Evolutionary conservation across 352 stramenopile species (phyloP).

Genomic region (Phytophthora macrochlamydospora): DNA sequence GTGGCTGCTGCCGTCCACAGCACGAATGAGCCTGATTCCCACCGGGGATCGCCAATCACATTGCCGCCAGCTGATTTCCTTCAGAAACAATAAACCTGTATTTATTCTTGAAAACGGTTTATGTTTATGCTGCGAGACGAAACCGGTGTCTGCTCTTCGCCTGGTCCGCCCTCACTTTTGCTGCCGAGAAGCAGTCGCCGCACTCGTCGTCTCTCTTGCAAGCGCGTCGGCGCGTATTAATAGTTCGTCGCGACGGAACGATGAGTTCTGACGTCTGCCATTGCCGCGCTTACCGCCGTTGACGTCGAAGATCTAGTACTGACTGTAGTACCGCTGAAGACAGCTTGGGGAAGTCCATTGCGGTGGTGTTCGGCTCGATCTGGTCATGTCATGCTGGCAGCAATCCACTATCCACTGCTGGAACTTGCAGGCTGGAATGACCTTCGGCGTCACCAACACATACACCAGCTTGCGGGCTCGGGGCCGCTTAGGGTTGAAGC

Average conservation of each 20-base stretch:
- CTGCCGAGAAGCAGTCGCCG: background rate
- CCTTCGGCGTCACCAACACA: background rate
- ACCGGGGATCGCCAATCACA: background rate
- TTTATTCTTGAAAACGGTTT: too few species aligned
- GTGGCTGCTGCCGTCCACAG: background rate
- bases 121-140: too few species aligned
- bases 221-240: too few species aligned
- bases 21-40: background rate
- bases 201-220: background rate
- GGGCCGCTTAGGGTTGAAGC: background rate
- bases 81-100: background rate
- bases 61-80: background rate
- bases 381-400: background rate
- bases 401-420: too few species aligned
- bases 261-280: too few species aligned
- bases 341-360: background rate
- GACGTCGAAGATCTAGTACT: too few species aligned
- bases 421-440: too few species aligned
- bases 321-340: too few species aligned
- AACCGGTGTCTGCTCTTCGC: too few species aligned
- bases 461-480: background rate
- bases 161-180: background rate
- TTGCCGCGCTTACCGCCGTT: too few species aligned
- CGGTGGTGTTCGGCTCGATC: background rate
- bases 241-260: too few species aligned